Evolutionary conservation across 2,329 filamentous ascomycete genomes (phyloP), one percentile per base, ranked within the genome.

Genomic region (Reticulascus tulasneorum): DNA sequence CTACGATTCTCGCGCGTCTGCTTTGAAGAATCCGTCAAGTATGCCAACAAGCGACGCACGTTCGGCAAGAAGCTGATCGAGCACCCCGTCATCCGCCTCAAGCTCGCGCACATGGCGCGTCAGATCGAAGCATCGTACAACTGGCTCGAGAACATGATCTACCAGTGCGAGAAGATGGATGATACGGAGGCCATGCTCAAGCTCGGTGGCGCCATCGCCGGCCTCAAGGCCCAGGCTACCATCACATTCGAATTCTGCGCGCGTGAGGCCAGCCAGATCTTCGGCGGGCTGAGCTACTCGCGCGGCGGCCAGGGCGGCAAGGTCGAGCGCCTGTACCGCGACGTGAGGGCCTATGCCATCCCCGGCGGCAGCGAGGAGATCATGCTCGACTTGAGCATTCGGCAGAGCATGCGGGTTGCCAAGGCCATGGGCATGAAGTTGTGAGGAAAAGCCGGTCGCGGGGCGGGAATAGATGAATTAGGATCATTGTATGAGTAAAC

Each of bases 231-330:
- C 2, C 93, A 98, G 64, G 76, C 85, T 26, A 98, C 93, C 3
- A 77, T 87, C 3, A 96, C 90, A 1, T 98, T 97, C 53, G 93
- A 98, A 69, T 97, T 94, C 73, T 98, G 93, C 66, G 93, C 93
- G 21, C 78, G 91, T 42, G 93, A 98, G 68, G 93, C 93, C 12
- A 87, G 82, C 58, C 93, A 98, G 75, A 97, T 98, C 63, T 98
- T 97, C 53, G 93, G 93, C 43, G 93, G 93, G 18, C 68, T 97
- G 47, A 89, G 83, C 52, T 97, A 97, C 69, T 90, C 82, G 41
- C 79, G 91, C 27, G 93, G 93, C 37, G 93, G 93, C 12, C 93
- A 97, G 69, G 93, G 93, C 43, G 91, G 80, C 40, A 96, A 96
- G 78, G 79, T 97, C 34, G 93, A 98, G 78, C 71, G 93, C 42